Base-by-base conservation (phyloP, 768 basidiomycete species). In the Lactifluus pinguis region DNA sequence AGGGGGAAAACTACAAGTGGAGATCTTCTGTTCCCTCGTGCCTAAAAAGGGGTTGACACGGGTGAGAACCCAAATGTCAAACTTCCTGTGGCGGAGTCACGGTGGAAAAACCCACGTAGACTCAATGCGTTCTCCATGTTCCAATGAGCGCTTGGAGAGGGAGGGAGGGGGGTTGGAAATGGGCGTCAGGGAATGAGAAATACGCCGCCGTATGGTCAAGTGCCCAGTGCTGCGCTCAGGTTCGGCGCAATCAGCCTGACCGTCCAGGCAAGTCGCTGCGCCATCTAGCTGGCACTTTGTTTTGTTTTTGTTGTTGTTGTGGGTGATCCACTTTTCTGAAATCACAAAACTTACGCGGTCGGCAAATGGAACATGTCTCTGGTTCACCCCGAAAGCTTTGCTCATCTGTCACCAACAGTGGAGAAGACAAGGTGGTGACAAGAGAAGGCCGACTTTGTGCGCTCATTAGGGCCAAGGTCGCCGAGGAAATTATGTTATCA, bases 201-300 rank as follows among this genome's bases (percentile, higher is more conserved):
- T 39, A 49, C 61, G 52, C 52, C 57, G 47, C 52, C 52, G 21
- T 25, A 2, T 34, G 32, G 45, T 19, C 48, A 19, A 19, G 29
- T 14, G 32, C 32, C 9, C 32, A 25, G 32, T 39, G 34, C 59
- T 44, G 34, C 55, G 34, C 34, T 14, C 41, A 45, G 21, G 42
- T 45, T 32, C 32, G 61, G 61, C 61, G 61, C 57, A 62, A 62
- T 53, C 56, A 53, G 34, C 42, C 32, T 62, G 61, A 62, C 61
- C 53, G 52, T 49, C 61, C 14, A 6, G 57, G 57, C 39, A 56
- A 44, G 45, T 53, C 3, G n/a, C n/a, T 49, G 61, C 53, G 61
- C 61, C 61, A 34, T 30, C 21, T 49, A 9, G 47, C 52, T 17
- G 56, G 61, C 2, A 21, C n/a, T n/a, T 38, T n/a, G 6, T 3